Percentiles rank a stretch among this genome's conserved stretches.
Conservation (phyloP, 495 filamentous ascomycete species). For the Aspergillus bridgeri region DNA sequence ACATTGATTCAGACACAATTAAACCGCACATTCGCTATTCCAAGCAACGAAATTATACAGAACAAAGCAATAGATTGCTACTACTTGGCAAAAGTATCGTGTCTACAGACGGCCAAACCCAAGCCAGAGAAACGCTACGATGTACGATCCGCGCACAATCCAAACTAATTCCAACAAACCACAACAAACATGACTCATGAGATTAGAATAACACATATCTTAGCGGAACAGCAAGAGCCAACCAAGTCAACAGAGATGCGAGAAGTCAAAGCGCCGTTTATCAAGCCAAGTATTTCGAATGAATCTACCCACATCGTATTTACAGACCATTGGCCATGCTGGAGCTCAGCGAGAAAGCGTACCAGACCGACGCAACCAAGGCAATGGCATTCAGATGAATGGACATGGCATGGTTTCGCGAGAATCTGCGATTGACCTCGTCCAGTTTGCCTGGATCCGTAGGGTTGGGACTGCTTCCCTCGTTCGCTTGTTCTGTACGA, state of each 20-base stretch:
- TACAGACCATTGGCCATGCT: slow-evolving; percentile 9
- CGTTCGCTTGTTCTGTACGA: slow-evolving; percentile 15
- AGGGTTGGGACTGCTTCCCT: slow-evolving; percentile 10
- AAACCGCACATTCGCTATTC: too few relatives aligned
- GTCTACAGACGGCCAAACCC: too few relatives aligned
- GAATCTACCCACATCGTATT: background rate
- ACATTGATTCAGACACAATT: too few relatives aligned
- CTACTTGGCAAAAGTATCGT: too few relatives aligned
- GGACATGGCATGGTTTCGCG: slow-evolving; percentile 49
- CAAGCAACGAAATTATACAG: too few relatives aligned
- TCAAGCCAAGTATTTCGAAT: background rate
- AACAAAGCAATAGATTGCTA: too few relatives aligned
- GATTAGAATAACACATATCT: too few relatives aligned
- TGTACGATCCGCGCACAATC: too few relatives aligned
- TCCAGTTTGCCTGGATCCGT: slow-evolving; percentile 30
- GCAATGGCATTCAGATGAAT: slow-evolving; percentile 55
- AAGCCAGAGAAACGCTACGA: too few relatives aligned
- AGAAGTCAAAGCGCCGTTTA: background rate
- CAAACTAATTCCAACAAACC: too few relatives aligned
- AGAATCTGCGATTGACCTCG: slow-evolving; percentile 42
- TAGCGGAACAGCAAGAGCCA: too few relatives aligned
- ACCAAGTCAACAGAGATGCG: background rate
- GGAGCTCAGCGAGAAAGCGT: slow-evolving; percentile 45
- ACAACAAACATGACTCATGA: too few relatives aligned
- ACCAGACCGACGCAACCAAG: slow-evolving; percentile 47